Base-by-base conservation (phyloP, 331 rosid species). In the Cucumis variabilis region DNA sequence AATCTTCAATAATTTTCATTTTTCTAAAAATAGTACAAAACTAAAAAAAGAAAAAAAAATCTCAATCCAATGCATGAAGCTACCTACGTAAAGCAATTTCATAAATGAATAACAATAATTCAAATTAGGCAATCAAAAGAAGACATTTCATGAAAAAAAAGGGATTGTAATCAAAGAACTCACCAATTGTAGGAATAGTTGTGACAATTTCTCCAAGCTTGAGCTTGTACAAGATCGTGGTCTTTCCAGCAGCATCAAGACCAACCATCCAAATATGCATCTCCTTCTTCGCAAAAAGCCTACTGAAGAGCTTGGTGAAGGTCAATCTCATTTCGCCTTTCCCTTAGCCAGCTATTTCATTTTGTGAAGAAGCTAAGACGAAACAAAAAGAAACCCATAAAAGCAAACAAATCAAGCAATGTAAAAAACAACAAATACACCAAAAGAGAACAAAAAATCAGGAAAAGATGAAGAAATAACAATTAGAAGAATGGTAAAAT, bases 241-340 rank as follows among this genome's bases (percentile, higher is more conserved):
- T 96, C 95, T 96, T 96, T 90, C 99, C 99, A 68, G 99, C 99
- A 73, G 98, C 99, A 79, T 96, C 99, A n/a, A 96, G 98, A 92
- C 99, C 99, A 75, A 96, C 98, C 99, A 96, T 96, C 93, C 95
- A 82, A 89, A 96, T 96, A 28, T 98, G 93, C 99, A 96, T 96
- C 89, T 96, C 98, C 88, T 74, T 95, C 96, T 96, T 96, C 72
- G 98, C 99, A 14, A 96, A 96, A n/a, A 96, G 94, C 92, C 96
- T 91, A 89, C 99, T 96, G 92, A 96, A 96, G 85, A 96, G 96
- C 91, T 96, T 96, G 88, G 98, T 91, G 95, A 96, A 96, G 82
- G 99, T 92, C 90, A 96, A 89, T 90, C 99, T 98, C 99, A 96
- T 96, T 88, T 74, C 89, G 80, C 60, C 92, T 84, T 62, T 37